A percentile compares a stretch with the other conserved stretches of the same genome.
Evolutionary conservation across 495 filamentous ascomycete genomes (phyloP).

Genomic region (Talaromyces stipitatus): DNA sequence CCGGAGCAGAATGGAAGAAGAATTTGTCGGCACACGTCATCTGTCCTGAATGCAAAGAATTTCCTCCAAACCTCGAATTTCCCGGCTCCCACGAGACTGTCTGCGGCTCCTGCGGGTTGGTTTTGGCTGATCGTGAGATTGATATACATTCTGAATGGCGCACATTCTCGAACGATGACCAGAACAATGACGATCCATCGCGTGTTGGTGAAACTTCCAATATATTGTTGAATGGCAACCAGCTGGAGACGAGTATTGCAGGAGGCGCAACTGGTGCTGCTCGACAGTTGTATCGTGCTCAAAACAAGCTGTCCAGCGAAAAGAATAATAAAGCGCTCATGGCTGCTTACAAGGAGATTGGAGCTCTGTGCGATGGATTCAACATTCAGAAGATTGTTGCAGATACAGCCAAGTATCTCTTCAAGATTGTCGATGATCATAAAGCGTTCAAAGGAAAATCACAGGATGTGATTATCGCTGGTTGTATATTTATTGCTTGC

Average conservation of each 20-base stretch:
- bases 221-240: constrained; percentile 78
- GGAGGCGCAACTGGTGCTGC: constrained; percentile 64
- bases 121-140: constrained; percentile 82
- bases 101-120: constrained; percentile 85
- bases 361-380: constrained; percentile 76
- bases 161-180: constrained; percentile 96
- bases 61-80: constrained; percentile 90
- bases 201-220: constrained; percentile 94
- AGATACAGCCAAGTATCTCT: constrained; percentile 86
- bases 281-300: constrained; percentile 77
- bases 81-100: constrained; percentile 88
- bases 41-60: constrained; percentile 85
- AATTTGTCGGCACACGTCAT: constrained; percentile 79
- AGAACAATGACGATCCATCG: constrained; percentile 89
- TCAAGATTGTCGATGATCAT: constrained; percentile 84
- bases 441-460: constrained; percentile 94
- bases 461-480: constrained; percentile 86
- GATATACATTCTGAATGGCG: constrained; percentile 97
- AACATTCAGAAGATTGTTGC: constrained; percentile 70
- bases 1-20: constrained; percentile 46
- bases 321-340: constrained; percentile 75
- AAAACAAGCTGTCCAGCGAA: constrained; percentile 77
- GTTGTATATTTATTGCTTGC: constrained; percentile 95
- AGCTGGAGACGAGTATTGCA: constrained; percentile 86
- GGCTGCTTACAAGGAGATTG: constrained; percentile 83